Conservation (phyloP, 2,329 filamentous ascomycete species). For the Ascochyta koolunga region DNA sequence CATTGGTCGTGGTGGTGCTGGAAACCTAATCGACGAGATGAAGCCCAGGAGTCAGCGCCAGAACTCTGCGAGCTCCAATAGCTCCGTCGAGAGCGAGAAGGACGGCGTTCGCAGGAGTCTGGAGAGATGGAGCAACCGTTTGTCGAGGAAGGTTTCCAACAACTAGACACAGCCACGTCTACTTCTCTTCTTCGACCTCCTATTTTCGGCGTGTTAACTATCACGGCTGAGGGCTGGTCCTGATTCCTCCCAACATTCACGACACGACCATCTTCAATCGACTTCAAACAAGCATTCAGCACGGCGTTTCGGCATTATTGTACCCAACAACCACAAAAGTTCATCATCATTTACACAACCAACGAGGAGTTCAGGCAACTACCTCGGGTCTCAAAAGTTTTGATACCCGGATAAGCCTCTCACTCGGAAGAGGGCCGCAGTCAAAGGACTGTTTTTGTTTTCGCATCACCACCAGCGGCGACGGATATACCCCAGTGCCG, state of each 20-base stretch:
- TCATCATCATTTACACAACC: conserved; percentile 34
- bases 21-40: conserved; percentile 57
- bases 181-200: conserved; percentile 12
- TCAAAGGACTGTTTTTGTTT: conserved; percentile 18
- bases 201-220: conserved; percentile 13
- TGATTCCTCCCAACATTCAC: conserved; percentile 40
- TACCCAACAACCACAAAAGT: conserved; percentile 25
- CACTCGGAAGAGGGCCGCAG: conserved; percentile 35
- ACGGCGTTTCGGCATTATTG: conserved; percentile 28
- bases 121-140: conserved; percentile 45
- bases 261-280: not conserved
- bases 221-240: conserved; percentile 46
- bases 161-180: conserved; percentile 20
- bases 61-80: conserved; percentile 37
- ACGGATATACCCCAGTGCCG: conserved; percentile 44
- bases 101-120: conserved; percentile 41
- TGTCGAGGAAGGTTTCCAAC: conserved; percentile 44
- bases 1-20: conserved; percentile 66
- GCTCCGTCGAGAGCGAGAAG: conserved; percentile 37
- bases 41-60: conserved; percentile 35
- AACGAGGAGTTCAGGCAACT: conserved; percentile 36
- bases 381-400: conserved; percentile 16
- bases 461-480: conserved; percentile 41
- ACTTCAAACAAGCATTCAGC: conserved; percentile 25
- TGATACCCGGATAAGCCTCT: conserved; percentile 16